A percentile compares a stretch with the other conserved stretches of the same genome.
Evolutionary conservation across 2,329 filamentous ascomycete genomes (phyloP).

Genomic region (Colletotrichum tofieldiae): DNA sequence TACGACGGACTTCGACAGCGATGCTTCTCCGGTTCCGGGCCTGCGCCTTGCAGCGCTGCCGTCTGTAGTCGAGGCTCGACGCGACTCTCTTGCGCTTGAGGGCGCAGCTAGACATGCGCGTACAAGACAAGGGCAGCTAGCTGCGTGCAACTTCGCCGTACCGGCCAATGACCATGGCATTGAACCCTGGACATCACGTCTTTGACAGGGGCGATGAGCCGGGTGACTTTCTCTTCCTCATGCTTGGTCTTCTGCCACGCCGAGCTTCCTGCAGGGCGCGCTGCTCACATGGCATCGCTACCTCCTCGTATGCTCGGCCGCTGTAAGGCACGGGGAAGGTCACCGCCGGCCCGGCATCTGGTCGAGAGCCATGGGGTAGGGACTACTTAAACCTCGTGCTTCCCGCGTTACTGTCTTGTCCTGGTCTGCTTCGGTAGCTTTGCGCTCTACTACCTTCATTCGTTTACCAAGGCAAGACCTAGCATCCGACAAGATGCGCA

Average conservation of each 20-base stretch:
- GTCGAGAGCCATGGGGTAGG: background rate
- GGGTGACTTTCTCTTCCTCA: conserved; percentile 4
- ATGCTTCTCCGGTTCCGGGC: conserved; percentile 1
- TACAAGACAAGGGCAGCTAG: conserved; percentile 17
- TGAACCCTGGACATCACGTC: conserved; percentile 28
- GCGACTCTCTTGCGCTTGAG: conserved; percentile 8
- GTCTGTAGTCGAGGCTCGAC: background rate
- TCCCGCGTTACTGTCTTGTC: background rate
- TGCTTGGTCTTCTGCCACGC: background rate
- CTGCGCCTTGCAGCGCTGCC: conserved; percentile 21
- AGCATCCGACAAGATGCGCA: conserved; percentile 38
- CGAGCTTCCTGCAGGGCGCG: background rate
- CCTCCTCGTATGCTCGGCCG: background rate
- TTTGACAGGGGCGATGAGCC: conserved; percentile 25
- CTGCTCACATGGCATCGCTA: conserved; percentile 8
- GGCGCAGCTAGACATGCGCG: conserved; percentile 19
- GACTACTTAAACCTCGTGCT: conserved; percentile 26
- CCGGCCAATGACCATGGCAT: background rate
- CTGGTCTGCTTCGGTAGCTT: conserved; percentile 17
- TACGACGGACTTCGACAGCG: background rate
- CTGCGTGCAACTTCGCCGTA: conserved; percentile 7
- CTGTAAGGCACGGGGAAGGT: background rate
- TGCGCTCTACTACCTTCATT: conserved; percentile 24
- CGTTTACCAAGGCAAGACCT: conserved; percentile 17
- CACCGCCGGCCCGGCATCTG: background rate